These are phyloP conservation scores for Pseudozyma thailandica DNA, from an alignment of 1,284 basidiomycete species.

Conservation along the genomic window DNA sequence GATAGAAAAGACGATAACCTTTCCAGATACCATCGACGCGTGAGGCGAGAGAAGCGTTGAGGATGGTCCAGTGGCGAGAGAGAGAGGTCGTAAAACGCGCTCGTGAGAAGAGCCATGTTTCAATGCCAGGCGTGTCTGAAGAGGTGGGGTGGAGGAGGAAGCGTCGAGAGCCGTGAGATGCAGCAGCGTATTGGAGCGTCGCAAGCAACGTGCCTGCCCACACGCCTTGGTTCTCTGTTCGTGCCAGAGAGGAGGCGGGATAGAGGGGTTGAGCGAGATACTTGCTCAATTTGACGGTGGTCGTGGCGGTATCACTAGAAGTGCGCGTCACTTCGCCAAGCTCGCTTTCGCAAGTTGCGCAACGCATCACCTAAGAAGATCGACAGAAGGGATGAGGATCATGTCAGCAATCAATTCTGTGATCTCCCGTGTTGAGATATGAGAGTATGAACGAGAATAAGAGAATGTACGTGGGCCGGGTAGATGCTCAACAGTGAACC, in stretches of 20 bases:
- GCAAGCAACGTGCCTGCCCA: conserved; percentile 16
- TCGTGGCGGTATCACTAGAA: neutral
- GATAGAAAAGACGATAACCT: conserved; percentile 16
- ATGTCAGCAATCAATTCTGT: neutral
- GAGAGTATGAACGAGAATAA: neutral
- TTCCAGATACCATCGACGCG: conserved; percentile 8
- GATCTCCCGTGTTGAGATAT: neutral
- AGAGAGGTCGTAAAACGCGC: conserved; percentile 25
- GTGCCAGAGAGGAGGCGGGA: neutral
- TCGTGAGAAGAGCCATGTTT: conserved; percentile 31
- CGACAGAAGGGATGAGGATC: neutral
- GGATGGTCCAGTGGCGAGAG: conserved; percentile 1
- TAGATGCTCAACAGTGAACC: conserved; percentile 24
- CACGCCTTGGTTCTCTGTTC: neutral
- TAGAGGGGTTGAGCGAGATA: conserved; percentile 5
- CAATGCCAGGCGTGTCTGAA: neutral
- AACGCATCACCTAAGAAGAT: conserved; percentile 4
- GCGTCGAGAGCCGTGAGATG: conserved; percentile 28
- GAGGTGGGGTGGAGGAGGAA: conserved; percentile 12
- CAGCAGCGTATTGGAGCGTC: conserved; percentile 10
- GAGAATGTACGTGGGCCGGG: conserved; percentile 26
- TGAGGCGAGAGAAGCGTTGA: neutral
- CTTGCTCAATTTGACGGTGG: conserved; percentile 23
- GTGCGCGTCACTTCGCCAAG: conserved; percentile 7
- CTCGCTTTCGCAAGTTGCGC: conserved; percentile 1